phyloP scores from a whole-genome alignment of 1,284 basidiomycete genomes.

The Laetiporus sulphureus region DNA sequence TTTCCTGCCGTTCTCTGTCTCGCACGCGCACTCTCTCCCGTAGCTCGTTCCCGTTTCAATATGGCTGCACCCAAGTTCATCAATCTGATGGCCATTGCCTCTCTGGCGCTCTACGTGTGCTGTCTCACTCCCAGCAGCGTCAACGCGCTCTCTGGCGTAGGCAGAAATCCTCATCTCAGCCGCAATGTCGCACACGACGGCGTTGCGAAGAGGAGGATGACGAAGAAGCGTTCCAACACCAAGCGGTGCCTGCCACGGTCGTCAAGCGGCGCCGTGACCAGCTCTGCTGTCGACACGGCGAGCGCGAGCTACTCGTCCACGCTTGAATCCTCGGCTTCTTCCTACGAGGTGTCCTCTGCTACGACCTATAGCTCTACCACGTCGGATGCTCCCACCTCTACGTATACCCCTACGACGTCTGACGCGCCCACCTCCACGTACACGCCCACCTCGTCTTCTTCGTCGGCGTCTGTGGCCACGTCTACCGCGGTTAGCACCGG shows the following conservation, averaged over 20 bases:
- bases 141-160: constrained; percentile 41
- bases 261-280: constrained; percentile 11
- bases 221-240: constrained; percentile 33
- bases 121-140: constrained; percentile 40
- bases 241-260: constrained; percentile 51
- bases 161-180: constrained; percentile 22
- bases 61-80: constrained; percentile 51
- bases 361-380: constrained; percentile 2
- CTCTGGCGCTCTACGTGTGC: constrained; percentile 49
- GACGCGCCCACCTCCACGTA: neutral
- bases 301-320: neutral
- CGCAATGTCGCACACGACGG: constrained; percentile 31
- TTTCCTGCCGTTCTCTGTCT: neutral
- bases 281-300: neutral
- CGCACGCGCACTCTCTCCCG: neutral
- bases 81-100: constrained; percentile 49
- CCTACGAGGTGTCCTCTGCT: constrained; percentile 14
- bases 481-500: constrained; percentile 5
- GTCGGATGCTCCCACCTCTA: neutral
- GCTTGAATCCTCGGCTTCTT: constrained; percentile 5
- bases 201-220: constrained; percentile 42
- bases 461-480: constrained; percentile 14
- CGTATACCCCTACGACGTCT: neutral
- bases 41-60: constrained; percentile 5
- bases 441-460: neutral